A percentile compares a stretch with the other conserved stretches of the same genome.
These are phyloP conservation scores for Nephelium lappaceum DNA, from an alignment of 345 rosid species.

Conservation along the genomic window DNA sequence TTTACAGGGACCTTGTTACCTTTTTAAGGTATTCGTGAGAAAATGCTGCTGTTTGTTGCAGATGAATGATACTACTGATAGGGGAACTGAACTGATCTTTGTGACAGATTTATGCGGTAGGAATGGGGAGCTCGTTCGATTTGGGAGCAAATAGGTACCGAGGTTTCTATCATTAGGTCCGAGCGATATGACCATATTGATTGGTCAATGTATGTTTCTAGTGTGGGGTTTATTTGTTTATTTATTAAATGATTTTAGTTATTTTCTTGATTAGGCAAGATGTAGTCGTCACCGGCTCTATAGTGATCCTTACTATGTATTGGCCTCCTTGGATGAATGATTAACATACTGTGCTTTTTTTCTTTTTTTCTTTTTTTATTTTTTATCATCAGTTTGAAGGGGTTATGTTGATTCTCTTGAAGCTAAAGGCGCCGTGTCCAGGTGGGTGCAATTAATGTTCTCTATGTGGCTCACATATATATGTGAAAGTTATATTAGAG, in stretches of 20 bases:
- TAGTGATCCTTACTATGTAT: slow-evolving; percentile 6
- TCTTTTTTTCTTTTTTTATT: too few species aligned
- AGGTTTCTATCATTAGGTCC: slow-evolving; percentile 51
- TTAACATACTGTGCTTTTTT: slow-evolving; percentile 25
- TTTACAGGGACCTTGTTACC: slow-evolving; percentile 80
- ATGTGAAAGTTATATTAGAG: slow-evolving; percentile 15
- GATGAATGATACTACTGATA: neutral
- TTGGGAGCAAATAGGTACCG: slow-evolving; percentile 73
- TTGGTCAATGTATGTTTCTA: slow-evolving; percentile 77
- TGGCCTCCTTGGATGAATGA: slow-evolving; percentile 27
- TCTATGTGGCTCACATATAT: neutral
- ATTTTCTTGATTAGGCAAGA: neutral
- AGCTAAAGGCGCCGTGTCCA: slow-evolving; percentile 79
- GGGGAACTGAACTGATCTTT: neutral
- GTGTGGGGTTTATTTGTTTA: slow-evolving; percentile 9
- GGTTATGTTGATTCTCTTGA: slow-evolving; percentile 77
- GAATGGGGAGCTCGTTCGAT: slow-evolving; percentile 53
- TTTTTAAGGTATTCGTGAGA: slow-evolving; percentile 56
- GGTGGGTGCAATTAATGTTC: slow-evolving; percentile 46
- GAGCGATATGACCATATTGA: slow-evolving; percentile 60
- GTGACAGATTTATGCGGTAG: slow-evolving; percentile 68
- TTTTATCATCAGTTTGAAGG: slow-evolving; percentile 97
- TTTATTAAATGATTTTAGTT: neutral
- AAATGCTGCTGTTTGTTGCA: neutral
- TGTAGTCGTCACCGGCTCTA: neutral